Percentiles rank a stretch among this genome's conserved stretches.
Evolutionary conservation across 73 alveolate species (phyloP).

Genomic region (Paramecium biaurelia): DNA sequence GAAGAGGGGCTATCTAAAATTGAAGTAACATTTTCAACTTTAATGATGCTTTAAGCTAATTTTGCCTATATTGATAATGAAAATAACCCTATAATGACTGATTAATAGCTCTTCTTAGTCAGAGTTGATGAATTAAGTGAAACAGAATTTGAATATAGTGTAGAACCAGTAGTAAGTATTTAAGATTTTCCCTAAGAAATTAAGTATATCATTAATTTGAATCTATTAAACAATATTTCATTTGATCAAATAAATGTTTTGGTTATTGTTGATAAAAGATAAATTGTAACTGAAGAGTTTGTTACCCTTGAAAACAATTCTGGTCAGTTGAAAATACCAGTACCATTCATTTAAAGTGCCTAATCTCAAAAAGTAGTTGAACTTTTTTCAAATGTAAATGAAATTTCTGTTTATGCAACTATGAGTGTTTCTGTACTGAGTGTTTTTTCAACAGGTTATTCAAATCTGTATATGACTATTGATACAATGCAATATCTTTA

Average conservation of each 20-base stretch:
- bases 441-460: neutral
- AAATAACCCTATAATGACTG: neutral
- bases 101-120: neutral
- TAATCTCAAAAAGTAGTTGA: neutral
- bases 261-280: neutral
- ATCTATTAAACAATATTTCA: neutral
- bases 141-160: neutral
- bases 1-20: neutral
- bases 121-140: neutral
- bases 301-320: neutral
- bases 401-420: neutral
- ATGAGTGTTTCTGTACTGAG: neutral
- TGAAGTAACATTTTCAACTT: neutral
- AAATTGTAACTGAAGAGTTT: neutral
- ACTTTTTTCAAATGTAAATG: neutral
- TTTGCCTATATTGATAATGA: neutral
- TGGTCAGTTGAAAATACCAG: neutral
- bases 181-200: neutral
- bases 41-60: neutral
- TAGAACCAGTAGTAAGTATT: neutral
- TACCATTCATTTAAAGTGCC: neutral
- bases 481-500: neutral
- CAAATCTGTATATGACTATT: neutral
- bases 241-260: neutral
- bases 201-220: neutral